Evolutionary conservation across 768 basidiomycete species (phyloP), one percentile per base, ranked within the genome.

Genomic region (Mrakia frigida): DNA sequence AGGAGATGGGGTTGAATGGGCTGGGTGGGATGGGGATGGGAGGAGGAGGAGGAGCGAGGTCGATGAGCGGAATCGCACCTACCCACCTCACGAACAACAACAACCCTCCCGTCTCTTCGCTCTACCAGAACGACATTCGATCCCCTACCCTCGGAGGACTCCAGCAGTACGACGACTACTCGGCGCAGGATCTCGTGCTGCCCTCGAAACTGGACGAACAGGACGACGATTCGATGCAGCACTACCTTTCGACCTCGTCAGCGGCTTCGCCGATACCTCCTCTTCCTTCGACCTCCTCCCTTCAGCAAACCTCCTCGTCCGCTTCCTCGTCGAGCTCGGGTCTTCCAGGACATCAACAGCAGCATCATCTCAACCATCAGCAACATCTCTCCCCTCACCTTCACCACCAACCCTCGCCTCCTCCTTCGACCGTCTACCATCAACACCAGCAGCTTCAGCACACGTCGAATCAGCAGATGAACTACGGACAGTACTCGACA

Each of bases 181-280:
- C 52, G 50, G 13, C 52, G 41, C 60, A 53, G 16, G 31, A 39
- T 3, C 31, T 56, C 61, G 31, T 33, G 7, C 41, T 33, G n/a
- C n/a, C 43, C 33, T 50, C 46, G 46, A 61, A 37, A 46, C 46
- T 37, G 18, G 61, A 72, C 18, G 53, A n/a, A n/a, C 61, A 67
- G 50, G 35, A 43, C 72, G 28, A 37, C 63, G 35, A 50, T 31
- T 59, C 63, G 31, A 43, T 53, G 61, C 65, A 37, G 39, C 31
- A 69, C 78, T 76, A 70, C 61, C 78, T 59, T 37, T 41, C 78
- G 75, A n/a, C 79, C 75, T 31, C 78, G 71, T 31, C 78, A 35
- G 53, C 43, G 33, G 23, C 33, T 11, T 71, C 28, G 21, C 28
- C 70, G 46, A 50, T 50, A 50, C 46, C 46, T 50, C 46, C 46